A percentile compares a stretch with the other conserved stretches of the same genome.
Conservation (phyloP, 1,284 basidiomycete genomes). For the Flammula alnicola region DNA sequence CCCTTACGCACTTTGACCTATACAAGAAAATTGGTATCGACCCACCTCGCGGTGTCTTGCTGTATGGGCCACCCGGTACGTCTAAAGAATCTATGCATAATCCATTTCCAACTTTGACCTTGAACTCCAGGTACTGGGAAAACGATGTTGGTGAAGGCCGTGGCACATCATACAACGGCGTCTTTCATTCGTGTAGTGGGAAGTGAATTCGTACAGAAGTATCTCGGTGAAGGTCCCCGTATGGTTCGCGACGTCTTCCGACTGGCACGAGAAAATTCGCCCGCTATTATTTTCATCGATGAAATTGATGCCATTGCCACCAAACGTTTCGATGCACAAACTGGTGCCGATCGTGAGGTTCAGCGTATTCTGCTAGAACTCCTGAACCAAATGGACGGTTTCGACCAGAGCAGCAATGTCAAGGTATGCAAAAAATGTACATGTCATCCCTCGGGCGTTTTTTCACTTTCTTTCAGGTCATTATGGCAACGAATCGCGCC, state of each 20-base stretch:
- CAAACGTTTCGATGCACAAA: constrained; percentile 99
- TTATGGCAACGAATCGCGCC: constrained; percentile 98
- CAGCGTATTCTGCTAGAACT: constrained; percentile 99
- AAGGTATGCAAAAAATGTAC: constrained; percentile 71
- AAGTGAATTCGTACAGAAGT: constrained; percentile 99
- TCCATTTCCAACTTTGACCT: constrained; percentile 4
- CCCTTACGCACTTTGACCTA: constrained; percentile 96
- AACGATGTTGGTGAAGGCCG: constrained; percentile 99
- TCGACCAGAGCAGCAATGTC: constrained; percentile 98
- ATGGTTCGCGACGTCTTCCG: constrained; percentile 99
- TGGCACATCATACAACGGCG: constrained; percentile 96
- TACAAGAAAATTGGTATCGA: constrained; percentile 99
- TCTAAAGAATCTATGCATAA: background rate
- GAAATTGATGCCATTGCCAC: constrained; percentile 99
- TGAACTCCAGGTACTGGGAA: constrained; percentile 87
- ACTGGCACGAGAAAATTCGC: constrained; percentile 95
- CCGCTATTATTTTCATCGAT: constrained; percentile 99
- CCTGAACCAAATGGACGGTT: constrained; percentile 99
- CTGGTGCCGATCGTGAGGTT: constrained; percentile 98
- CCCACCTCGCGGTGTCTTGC: constrained; percentile 91
- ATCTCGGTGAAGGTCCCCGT: constrained; percentile 97
- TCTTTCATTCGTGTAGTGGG: constrained; percentile 98
- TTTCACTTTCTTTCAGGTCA: constrained; percentile 64
- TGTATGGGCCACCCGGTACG: constrained; percentile 92
- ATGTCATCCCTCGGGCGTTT: background rate